Conservation (phyloP, 129 eudicot species). For the Arctium minus region DNA sequence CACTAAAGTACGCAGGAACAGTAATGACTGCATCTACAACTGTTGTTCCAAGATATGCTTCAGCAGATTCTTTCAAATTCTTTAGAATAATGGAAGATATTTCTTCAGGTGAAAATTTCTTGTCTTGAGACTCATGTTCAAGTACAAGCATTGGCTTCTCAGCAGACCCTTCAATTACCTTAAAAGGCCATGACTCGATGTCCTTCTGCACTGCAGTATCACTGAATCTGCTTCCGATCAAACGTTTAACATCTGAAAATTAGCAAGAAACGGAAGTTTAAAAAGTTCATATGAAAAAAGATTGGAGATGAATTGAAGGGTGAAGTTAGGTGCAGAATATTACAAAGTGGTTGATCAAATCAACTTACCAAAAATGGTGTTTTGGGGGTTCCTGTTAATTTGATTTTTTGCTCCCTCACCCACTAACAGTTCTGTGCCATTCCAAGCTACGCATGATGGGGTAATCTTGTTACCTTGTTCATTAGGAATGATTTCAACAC, state of each 20-base stretch:
- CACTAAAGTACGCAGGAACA: constrained; percentile 24
- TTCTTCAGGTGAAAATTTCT: constrained; percentile 15
- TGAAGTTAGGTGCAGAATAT: background rate
- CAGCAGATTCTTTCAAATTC: constrained; percentile 16
- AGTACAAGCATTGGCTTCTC: constrained; percentile 12
- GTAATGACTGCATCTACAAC: constrained; percentile 21
- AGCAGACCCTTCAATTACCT: constrained; percentile 10
- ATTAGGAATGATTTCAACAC: constrained; percentile 22
- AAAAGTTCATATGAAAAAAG: background rate
- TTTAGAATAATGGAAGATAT: constrained; percentile 18
- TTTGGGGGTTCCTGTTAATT: constrained; percentile 14
- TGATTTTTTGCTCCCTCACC: constrained; percentile 23
- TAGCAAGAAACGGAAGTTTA: background rate
- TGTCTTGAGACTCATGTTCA: background rate
- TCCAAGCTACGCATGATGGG: constrained; percentile 17
- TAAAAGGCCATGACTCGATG: constrained; percentile 22
- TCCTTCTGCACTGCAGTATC: constrained; percentile 6
- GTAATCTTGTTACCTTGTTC: constrained; percentile 17
- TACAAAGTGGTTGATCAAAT: background rate
- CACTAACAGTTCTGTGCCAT: constrained; percentile 4
- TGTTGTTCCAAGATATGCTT: constrained; percentile 19
- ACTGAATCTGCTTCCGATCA: constrained; percentile 26
- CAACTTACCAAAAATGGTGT: constrained; percentile 17
- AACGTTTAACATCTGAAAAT: constrained; percentile 14
- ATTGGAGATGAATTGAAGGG: background rate